Percentiles rank a stretch among this genome's conserved stretches.
phyloP scores from a whole-genome alignment of 106 monocot genomes.

The Phalaenopsis aphrodite region DNA sequence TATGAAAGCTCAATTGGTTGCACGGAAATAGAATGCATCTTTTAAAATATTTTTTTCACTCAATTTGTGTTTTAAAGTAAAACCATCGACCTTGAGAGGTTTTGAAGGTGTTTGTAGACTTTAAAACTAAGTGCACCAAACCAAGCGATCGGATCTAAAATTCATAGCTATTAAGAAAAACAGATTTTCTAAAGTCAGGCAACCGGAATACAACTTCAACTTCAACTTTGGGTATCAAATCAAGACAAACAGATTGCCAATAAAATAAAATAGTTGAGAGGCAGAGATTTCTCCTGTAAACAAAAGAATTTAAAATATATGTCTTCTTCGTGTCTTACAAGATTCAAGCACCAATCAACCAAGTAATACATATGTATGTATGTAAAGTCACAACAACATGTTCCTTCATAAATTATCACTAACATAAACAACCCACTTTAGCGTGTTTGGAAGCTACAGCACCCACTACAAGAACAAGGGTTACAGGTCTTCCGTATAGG shows the following conservation, averaged over 20 bases:
- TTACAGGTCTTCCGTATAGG: too few relatives aligned
- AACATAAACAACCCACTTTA: too few relatives aligned
- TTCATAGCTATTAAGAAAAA: not conserved
- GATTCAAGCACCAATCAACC: not conserved
- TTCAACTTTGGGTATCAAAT: not conserved
- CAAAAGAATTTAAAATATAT: not conserved
- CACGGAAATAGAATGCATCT: not conserved
- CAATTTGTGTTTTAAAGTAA: not conserved
- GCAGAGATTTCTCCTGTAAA: not conserved
- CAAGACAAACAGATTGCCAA: not conserved
- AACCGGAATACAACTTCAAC: not conserved
- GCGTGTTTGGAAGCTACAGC: too few relatives aligned
- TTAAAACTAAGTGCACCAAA: not conserved
- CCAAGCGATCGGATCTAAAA: not conserved
- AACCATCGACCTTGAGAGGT: not conserved
- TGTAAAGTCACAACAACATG: not conserved
- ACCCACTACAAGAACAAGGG: too few relatives aligned
- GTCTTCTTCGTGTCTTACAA: not conserved
- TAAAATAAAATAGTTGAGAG: not conserved
- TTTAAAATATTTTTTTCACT: not conserved
- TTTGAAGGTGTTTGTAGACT: conserved; percentile 2
- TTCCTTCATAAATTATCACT: not conserved
- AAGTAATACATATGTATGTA: not conserved
- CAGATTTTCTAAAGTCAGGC: not conserved
- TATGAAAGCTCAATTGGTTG: not conserved